These are phyloP conservation scores for Schizophyllum amplum DNA, from an alignment of 1,284 basidiomycete species.

Conservation along the genomic window DNA sequence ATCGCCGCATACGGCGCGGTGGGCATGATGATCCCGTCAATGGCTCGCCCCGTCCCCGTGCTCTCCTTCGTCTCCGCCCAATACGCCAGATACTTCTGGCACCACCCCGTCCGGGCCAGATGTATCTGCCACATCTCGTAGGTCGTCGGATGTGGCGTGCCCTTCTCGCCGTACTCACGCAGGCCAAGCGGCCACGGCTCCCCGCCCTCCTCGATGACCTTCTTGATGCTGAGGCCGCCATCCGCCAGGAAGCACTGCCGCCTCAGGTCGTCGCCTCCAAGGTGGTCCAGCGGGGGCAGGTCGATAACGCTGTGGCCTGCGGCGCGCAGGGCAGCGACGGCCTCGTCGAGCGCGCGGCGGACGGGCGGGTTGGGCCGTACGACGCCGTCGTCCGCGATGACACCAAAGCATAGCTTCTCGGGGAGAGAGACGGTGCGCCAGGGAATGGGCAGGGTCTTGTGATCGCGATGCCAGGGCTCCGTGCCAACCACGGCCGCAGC, in stretches of 20 bases:
- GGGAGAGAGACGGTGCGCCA: constrained; percentile 17
- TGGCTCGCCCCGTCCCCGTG: constrained; percentile 54
- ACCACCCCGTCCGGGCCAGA: constrained; percentile 33
- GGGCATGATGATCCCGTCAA: constrained; percentile 58
- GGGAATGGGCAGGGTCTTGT: constrained; percentile 52
- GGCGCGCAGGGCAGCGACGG: constrained; percentile 46
- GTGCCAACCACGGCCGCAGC: constrained; percentile 51
- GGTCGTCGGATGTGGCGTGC: constrained; percentile 28
- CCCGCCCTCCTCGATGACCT: constrained; percentile 26
- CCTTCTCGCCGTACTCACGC: constrained; percentile 23
- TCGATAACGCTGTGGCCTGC: constrained; percentile 59
- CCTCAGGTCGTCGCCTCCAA: background rate
- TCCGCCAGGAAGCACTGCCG: background rate
- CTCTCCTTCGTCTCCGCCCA: constrained; percentile 42
- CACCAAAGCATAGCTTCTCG: constrained; percentile 38
- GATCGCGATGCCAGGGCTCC: constrained; percentile 60
- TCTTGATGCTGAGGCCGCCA: background rate
- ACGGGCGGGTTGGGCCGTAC: constrained; percentile 69
- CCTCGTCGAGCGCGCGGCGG: constrained; percentile 49
- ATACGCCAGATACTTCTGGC: constrained; percentile 43
- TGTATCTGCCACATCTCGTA: constrained; percentile 53
- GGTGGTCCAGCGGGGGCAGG: background rate
- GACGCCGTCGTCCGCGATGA: constrained; percentile 53
- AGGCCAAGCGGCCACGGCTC: constrained; percentile 32
- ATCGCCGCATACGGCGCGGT: constrained; percentile 43